Base-by-base conservation (phyloP, 2,329 filamentous ascomycete genomes). In the Neofusicoccum sp. region DNA sequence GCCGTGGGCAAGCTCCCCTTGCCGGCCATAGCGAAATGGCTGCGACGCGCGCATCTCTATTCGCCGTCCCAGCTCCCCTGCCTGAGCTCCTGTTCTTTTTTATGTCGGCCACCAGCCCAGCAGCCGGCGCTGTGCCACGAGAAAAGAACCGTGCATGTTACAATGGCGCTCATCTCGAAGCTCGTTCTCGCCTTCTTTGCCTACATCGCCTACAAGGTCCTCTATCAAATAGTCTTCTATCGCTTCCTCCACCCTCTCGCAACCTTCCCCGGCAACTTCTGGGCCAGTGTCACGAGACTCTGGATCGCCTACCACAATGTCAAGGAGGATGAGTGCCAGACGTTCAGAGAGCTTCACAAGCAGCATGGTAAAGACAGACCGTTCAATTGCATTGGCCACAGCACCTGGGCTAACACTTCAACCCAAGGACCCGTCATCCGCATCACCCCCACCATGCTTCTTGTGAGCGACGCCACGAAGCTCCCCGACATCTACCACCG, bases 401-500 rank as follows among this genome's bases (percentile, higher is more conserved):
- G n/a, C n/a, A n/a, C n/a, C 11, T 1, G n/a, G 5, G 8, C 58
- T 60, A 24, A 60, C 41, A 20, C 30, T 40, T 33, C 40, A 43
- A n/a, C 48, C 58, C 56, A 14, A 82, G 81, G 81, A 16, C 81
- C 80, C 0, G 78, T 84, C 14, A 73, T 85, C 41, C 78, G 82
- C 20, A 77, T 84, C 61, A 80, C 79, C 4, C 82, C 81, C 0
- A 82, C 80, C 0, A 73, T 84, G 65, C 75, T 85, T 20, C 72
- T 84, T 4, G 79, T 84, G 60, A 79, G 71, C 66, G 81, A 83
- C 65, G 78, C 84, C 0, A 80, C 75, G 1, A 80, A 82, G 66
- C 75, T 86, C 2, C 84, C 84, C 0, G 76, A 79, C 12, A 80
- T 87, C 28, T 87, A 86, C 71, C 75, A 78, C 57, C 79, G 82